Evolutionary conservation across 1,139 yeast species (phyloP), one percentile per base, ranked within the genome.

Genomic region (Suhomyces wounanorum): DNA sequence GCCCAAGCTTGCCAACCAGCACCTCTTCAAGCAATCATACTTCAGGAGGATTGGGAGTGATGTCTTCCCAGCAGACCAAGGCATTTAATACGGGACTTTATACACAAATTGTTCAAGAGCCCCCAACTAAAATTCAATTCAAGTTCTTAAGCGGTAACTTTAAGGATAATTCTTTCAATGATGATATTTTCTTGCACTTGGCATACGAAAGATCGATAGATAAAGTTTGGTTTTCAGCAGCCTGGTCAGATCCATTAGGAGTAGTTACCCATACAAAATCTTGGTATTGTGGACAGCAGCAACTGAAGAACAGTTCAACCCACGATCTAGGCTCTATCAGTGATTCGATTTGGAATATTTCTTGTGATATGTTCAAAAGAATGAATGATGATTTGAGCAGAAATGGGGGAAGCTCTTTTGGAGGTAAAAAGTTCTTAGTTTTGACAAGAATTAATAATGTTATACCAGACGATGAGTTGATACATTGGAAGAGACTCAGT

Each of bases 191-290:
- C 57, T 72, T 94, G 38, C 98, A 92, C 64, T 75, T 94, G 28
- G 92, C 96, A 0, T 94, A 91, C 61, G 90, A 91, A 36, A 67
- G 96, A 48, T 87, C 96, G 0, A 75, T 81, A 5, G 97, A 92
- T 63, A 84, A 83, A 55, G 83, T 81, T 52, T 92, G 97, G 97
- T 76, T 90, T 45, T 83, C 86, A 26, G 96, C 90, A 0, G 87
- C 96, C 0, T 90, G 97, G 96, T 79, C 96, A 0, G 97, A 92
- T 62, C 94, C 94, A 47, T 78, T 80, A 61, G 97, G 97, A 0
- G 74, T 75, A 9, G 77, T 82, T 8, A 81, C 85, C 8, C 77
- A 77, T 51, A 79, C 85, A 1, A 87, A 84, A 57, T 81, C 92
- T 1, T 87, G 92, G 92, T 77, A 75, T 57, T 75, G 84, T 60